Conservation (phyloP, 805 yeast genomes). For the Cyberlindnera amylophila region DNA sequence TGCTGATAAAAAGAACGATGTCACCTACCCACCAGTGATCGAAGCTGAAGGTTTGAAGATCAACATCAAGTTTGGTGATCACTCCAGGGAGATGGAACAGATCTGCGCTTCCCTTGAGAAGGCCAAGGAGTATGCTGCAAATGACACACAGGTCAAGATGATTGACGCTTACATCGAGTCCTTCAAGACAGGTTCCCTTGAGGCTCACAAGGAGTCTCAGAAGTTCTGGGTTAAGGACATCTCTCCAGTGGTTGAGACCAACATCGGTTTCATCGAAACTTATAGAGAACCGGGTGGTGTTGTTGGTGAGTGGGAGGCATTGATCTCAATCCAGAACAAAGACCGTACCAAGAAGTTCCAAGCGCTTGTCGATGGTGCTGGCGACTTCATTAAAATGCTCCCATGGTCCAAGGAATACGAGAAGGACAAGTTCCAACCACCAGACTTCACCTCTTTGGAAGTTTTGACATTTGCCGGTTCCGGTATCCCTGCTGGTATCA, state of each 20-base stretch:
- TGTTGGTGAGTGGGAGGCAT: constrained; percentile 91
- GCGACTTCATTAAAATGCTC: constrained; percentile 54
- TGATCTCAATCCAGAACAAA: constrained; percentile 86
- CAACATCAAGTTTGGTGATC: constrained; percentile 73
- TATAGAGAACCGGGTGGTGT: constrained; percentile 91
- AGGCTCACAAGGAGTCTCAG: constrained; percentile 82
- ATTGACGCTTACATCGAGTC: constrained; percentile 62
- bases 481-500: constrained; percentile 91
- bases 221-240: constrained; percentile 84
- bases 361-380: constrained; percentile 63
- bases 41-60: constrained; percentile 39
- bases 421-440: constrained; percentile 84
- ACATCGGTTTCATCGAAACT: constrained; percentile 89
- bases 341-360: constrained; percentile 81
- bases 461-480: constrained; percentile 86
- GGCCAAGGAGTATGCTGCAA: constrained; percentile 66
- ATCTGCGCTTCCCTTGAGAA: constrained; percentile 52
- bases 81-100: constrained; percentile 54
- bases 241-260: constrained; percentile 74
- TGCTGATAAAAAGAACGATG: constrained; percentile 43
- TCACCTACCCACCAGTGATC: constrained; percentile 50
- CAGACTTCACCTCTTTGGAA: constrained; percentile 88
- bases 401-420: constrained; percentile 81
- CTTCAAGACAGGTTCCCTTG: constrained; percentile 77
- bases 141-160: constrained; percentile 67